Evolutionary conservation across 768 basidiomycete species (phyloP), one percentile per base, ranked within the genome.

Genomic region (Leucosporidium scottii): DNA sequence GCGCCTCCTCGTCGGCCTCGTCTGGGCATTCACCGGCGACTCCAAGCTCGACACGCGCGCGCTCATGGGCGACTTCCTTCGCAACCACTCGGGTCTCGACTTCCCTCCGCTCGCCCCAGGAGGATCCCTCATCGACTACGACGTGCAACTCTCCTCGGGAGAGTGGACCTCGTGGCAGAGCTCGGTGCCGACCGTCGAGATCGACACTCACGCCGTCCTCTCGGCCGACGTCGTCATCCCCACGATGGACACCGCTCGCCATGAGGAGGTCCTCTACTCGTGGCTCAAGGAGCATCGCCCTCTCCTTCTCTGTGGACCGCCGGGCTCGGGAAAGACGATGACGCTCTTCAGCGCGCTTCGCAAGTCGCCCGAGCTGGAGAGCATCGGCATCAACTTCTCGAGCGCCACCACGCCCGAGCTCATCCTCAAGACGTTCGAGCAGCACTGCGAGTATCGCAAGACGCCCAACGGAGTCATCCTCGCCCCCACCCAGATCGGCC

Each of bases 261-360:
- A 99, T 77, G 96, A 99, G 78, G 94, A 98, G 77, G 92, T 99
- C 28, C 81, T 99, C 9, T 98, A 99, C 78, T 97, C 94, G 0
- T 98, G 96, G 96, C 82, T 99, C 9, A 92, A 93, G 3, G 96
- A 98, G 78, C 96, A 98, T 80, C 97, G 97, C 75, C 96, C 96
- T 25, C 84, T 99, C 63, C 90, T 99, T 85, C 84, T 99, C 30
- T 99, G 93, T 77, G 96, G 96, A 56, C 96, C 96, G 75, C 96
- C 96, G n/a, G 96, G 96, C 76, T 98, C 96, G 27, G 96, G 96
- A 28, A 99, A 99, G 81, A 99, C 96, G 10, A 99, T 99, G 96
- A 98, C 96, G 0, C 82, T 99, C 25, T 98, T 99, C 81, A 96
- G 92, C 74, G 96, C 96, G 15, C 84, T 99, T 36, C 87, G 96